These are phyloP conservation scores for Rhododendron molle DNA, from an alignment of 148 eudicot genomes.

Conservation along the genomic window DNA sequence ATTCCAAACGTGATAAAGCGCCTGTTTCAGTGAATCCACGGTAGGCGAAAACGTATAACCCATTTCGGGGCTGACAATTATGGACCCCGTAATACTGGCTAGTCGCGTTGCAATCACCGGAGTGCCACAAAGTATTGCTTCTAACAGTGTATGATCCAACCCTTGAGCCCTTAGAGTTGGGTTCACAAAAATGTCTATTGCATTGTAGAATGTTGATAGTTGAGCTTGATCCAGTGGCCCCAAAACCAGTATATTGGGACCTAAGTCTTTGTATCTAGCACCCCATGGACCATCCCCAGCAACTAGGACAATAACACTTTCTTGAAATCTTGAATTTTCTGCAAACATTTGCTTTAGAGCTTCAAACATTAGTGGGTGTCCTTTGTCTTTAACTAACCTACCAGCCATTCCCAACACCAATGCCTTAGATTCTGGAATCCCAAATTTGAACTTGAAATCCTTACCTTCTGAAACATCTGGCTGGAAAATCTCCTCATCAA, in stretches of 20 bases:
- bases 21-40: conserved; percentile 27
- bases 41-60: conserved; percentile 51
- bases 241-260: conserved; percentile 33
- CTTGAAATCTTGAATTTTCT: conserved; percentile 25
- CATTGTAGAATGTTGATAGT: conserved; percentile 38
- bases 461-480: conserved; percentile 25
- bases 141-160: conserved; percentile 43
- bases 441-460: conserved; percentile 28
- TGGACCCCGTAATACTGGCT: conserved; percentile 47
- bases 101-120: conserved; percentile 45
- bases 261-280: conserved; percentile 36
- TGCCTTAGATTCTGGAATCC: conserved; percentile 24
- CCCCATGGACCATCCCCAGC: conserved; percentile 63
- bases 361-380: conserved; percentile 49
- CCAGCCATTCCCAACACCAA: conserved; percentile 47
- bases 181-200: conserved; percentile 43
- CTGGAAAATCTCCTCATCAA: conserved; percentile 44
- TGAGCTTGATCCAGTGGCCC: conserved; percentile 41
- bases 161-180: conserved; percentile 60
- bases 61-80: conserved; percentile 25
- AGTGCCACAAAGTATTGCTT: conserved; percentile 41
- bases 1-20: conserved; percentile 34
- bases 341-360: conserved; percentile 37
- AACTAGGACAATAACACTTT: conserved; percentile 30
- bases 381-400: conserved; percentile 52